Conservation (phyloP, 176 grass and related monocot genomes). For the Oryza glumipatula region DNA sequence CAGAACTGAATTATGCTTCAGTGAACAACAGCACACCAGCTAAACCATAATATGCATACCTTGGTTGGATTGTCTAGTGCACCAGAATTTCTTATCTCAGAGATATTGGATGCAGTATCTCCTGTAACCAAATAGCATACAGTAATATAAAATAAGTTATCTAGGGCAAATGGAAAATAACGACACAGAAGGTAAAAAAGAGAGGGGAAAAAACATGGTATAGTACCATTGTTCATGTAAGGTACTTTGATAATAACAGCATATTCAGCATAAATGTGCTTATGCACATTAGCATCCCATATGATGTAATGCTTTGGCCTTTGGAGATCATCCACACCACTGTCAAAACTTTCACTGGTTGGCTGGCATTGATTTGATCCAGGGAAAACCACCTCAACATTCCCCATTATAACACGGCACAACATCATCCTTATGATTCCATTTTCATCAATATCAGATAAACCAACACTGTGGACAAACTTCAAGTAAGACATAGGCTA, state of each 20-base stretch:
- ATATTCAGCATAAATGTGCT: slow-evolving; percentile 75
- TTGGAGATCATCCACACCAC: slow-evolving; percentile 71
- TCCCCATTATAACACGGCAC: slow-evolving; percentile 89
- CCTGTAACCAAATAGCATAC: slow-evolving; percentile 51
- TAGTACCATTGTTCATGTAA: slow-evolving; percentile 56
- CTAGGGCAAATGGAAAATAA: slow-evolving; percentile 2
- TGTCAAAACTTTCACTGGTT: slow-evolving; percentile 65
- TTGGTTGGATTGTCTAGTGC: slow-evolving; percentile 48
- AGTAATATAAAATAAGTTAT: slow-evolving; percentile 36
- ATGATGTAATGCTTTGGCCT: slow-evolving; percentile 76
- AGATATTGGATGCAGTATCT: slow-evolving; percentile 44
- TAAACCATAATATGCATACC: slow-evolving; percentile 49
- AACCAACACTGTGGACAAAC: slow-evolving; percentile 51
- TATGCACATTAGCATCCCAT: slow-evolving; percentile 71
- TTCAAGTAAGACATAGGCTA: slow-evolving; percentile 38
- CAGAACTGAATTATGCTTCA: background rate
- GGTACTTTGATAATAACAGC: slow-evolving; percentile 65
- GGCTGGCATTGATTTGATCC: slow-evolving; percentile 79
- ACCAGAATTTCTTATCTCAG: slow-evolving; percentile 49
- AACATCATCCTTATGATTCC: slow-evolving; percentile 73
- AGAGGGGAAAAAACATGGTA: slow-evolving; percentile 11
- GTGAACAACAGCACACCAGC: slow-evolving; percentile 10
- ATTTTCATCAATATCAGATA: slow-evolving; percentile 66
- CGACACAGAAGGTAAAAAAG: slow-evolving; percentile 6
- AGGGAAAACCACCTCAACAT: slow-evolving; percentile 60